Evolutionary conservation across 371 early-diverging fungal genomes (phyloP), one percentile per base, ranked within the genome.

Genomic region (Saksenaea oblongispora): DNA sequence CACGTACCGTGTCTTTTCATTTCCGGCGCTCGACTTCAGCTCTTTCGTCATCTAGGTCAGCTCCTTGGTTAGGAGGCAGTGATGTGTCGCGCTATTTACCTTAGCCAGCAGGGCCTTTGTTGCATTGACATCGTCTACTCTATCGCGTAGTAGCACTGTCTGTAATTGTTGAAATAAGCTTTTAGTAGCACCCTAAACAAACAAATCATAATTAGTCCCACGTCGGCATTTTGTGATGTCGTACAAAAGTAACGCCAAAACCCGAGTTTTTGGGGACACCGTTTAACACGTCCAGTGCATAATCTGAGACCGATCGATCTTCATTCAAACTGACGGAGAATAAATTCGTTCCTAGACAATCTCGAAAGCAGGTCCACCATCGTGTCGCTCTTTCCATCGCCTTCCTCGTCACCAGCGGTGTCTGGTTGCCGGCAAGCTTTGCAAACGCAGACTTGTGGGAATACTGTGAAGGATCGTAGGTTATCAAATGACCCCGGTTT

Each of bases 311-410:
- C 5, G 70, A 54, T 1, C 68, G 59, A 4, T 64, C 31, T 8
- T 56, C 59, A 11, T 63, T 54, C n/a, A 56, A 26, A 1, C 34
- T 61, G 5, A 72, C 64, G 4, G 67, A 62, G 41, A 75, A 71
- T 7, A 28, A 34, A 54, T 75, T 66, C 22, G 75, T 72, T 3
- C 75, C 75, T 27, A 58, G 57, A 36, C 72, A 62, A 56, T 75
- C 72, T 14, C 75, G 70, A 42, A 75, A 69, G 54, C 75, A 75
- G 18, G 75, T 70, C 22, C 66, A 70, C 75, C 75, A 75, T 35
- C 70, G 64, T 35, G 70, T 69, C 14, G 73, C 64, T 27, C 54
- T 68, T 55, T 76, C 73, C 24, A 71, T 37, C 26, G 34, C 35
- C 24, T 59, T 59, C 27, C 53, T 58, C 13, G 61, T 56, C 26